These are phyloP conservation scores for Rhynchospora tenuis DNA, from an alignment of 176 grass and related monocot genomes.

Conservation along the genomic window DNA sequence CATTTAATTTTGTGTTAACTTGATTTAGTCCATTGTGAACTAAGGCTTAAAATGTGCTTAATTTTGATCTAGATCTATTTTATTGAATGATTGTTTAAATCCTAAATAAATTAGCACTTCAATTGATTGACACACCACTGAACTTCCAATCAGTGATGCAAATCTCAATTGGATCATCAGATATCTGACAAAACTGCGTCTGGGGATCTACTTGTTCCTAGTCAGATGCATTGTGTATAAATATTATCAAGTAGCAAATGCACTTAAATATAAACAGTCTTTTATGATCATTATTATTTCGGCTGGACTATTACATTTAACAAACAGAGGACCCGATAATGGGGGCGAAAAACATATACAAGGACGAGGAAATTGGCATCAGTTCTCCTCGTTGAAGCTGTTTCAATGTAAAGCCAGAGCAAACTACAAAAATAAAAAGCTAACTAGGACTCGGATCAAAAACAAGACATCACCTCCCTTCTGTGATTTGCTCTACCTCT, in stretches of 20 bases:
- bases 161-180: not conserved
- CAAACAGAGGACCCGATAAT: not conserved
- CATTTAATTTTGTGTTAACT: not conserved
- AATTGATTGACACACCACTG: too few relatives aligned
- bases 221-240: not conserved
- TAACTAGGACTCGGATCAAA: not conserved
- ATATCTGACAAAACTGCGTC: not conserved
- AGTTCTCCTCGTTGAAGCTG: not conserved
- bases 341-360: not conserved
- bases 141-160: not conserved
- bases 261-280: not conserved
- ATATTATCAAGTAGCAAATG: not conserved
- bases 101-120: too few relatives aligned
- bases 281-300: not conserved
- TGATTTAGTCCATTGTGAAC: not conserved
- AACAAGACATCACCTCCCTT: conserved; percentile 6
- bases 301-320: not conserved
- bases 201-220: not conserved
- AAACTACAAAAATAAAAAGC: not conserved
- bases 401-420: not conserved
- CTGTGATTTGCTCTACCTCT: not conserved
- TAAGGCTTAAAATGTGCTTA: not conserved
- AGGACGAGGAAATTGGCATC: not conserved
- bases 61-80: not conserved
- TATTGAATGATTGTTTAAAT: not conserved